Evolutionary conservation across 2,329 filamentous ascomycete species (phyloP).

Genomic region (Teratosphaeria epicoccoides): DNA sequence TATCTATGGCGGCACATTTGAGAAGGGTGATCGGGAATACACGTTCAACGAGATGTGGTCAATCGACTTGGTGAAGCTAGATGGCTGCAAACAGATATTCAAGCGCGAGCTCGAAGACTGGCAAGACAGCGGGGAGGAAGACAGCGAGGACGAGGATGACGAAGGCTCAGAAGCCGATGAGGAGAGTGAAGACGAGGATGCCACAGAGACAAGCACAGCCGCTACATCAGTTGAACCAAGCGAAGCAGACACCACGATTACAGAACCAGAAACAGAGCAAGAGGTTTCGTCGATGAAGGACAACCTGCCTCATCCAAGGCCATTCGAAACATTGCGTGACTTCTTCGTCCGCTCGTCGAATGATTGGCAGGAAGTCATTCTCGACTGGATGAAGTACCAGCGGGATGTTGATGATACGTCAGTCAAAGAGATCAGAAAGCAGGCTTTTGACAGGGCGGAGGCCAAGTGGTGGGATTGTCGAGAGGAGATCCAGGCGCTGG

Average conservation of each 20-base stretch:
- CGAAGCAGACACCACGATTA: slow-evolving; percentile 2
- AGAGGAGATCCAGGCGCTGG: slow-evolving; percentile 81
- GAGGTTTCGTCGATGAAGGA: slow-evolving; percentile 51
- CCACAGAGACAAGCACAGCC: slow-evolving; percentile 15
- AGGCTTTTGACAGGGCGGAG: slow-evolving; percentile 82
- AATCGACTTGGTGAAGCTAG: slow-evolving; percentile 86
- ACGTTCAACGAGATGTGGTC: slow-evolving; percentile 94
- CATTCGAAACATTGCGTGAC: slow-evolving; percentile 81
- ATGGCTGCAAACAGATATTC: slow-evolving; percentile 88
- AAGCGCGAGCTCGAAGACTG: slow-evolving; percentile 77
- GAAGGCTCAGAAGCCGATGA: slow-evolving; percentile 35
- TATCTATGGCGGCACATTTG: slow-evolving; percentile 89
- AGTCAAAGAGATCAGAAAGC: slow-evolving; percentile 85
- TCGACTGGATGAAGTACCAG: slow-evolving; percentile 63
- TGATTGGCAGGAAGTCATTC: slow-evolving; percentile 81
- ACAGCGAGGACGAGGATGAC: slow-evolving; percentile 39
- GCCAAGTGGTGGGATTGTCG: slow-evolving; percentile 98
- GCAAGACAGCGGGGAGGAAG: slow-evolving; percentile 45
- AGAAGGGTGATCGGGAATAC: slow-evolving; percentile 88
- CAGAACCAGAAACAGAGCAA: slow-evolving; percentile 12
- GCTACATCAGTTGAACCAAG: slow-evolving; percentile 10
- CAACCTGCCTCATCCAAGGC: slow-evolving; percentile 62
- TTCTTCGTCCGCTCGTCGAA: slow-evolving; percentile 83
- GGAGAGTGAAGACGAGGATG: slow-evolving; percentile 4
- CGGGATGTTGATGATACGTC: slow-evolving; percentile 57